Evolutionary conservation across 2,329 filamentous ascomycete genomes (phyloP), one percentile per base, ranked within the genome.

Genomic region (Tolypocladium guangdongense): DNA sequence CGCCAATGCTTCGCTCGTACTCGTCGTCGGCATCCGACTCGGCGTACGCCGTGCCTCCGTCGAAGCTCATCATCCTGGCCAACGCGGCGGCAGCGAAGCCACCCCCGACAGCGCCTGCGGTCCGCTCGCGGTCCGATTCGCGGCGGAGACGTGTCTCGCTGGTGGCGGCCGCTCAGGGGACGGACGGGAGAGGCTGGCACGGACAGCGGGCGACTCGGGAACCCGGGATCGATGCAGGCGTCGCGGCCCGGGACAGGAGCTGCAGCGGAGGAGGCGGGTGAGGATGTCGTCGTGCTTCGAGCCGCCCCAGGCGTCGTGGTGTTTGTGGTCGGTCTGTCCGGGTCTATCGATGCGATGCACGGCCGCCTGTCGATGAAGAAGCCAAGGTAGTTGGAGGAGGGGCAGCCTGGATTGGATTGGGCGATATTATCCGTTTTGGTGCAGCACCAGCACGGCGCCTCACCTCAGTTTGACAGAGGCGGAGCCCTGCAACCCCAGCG

Each of bases 21-120:
- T 91, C 88, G 71, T 91, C 88, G 71, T 90, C 87, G 62, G 86
- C 86, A 66, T 89, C 87, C 60, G 83, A 89, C 71, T 89, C 87
- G 68, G 87, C 83, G 69, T 90, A 90, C 56, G 83, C 81, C 59
- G 82, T 84, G 64, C 82, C 82, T 58, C 77, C 76, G 63, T 81
- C 80, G 71, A 84, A 84, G 67, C 78, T 80, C 80, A 82, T 81
- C 64, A 67, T 68, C 54, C 57, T 63, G 58, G 56, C 52, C 54
- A 56, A 49, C 54, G 53, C 53, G 54, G 57, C 53, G 43, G 51
- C 49, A 43, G 49, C 49, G 24, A 49, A 18, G 24, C 41, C 35
- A 32, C 35, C 20, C 38, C 41, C 41, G 32, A 18, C 8, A n/a
- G 36, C 36, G 18, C 30, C 20, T 12, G 14, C 10, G 7, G n/a